A percentile compares a stretch with the other conserved stretches of the same genome.
Evolutionary conservation across 75 land plant species (phyloP).

Genomic region (Selaginella tamariscina): DNA sequence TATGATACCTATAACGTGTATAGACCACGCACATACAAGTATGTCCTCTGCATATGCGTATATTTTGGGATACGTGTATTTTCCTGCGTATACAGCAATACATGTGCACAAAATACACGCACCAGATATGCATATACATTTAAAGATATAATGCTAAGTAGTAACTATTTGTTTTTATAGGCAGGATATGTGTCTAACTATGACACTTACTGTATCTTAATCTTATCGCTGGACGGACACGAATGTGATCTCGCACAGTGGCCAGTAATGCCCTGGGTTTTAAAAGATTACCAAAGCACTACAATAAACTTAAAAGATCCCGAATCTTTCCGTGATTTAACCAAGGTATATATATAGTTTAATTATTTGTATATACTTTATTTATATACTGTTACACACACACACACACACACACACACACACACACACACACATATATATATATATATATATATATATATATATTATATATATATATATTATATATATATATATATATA

Average conservation of each 20-base stretch:
- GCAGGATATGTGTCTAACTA: conserved; percentile 31
- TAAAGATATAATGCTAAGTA: too few relatives aligned
- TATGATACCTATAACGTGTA: too few relatives aligned
- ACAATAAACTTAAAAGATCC: conserved; percentile 25
- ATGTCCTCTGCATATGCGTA: too few relatives aligned
- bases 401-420: too few relatives aligned
- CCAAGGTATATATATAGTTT: conserved; percentile 22
- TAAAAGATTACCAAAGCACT: conserved; percentile 26
- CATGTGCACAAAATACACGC: too few relatives aligned
- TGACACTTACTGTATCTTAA: conserved; percentile 41
- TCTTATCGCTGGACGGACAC: conserved; percentile 40
- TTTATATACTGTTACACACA: background rate
- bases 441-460: too few relatives aligned
- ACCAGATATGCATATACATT: too few relatives aligned
- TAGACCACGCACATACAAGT: too few relatives aligned
- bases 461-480: background rate
- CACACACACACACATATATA: too few relatives aligned
- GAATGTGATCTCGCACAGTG: conserved; percentile 45
- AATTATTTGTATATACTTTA: background rate
- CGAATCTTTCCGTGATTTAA: conserved; percentile 32
- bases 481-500: too few relatives aligned
- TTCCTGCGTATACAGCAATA: too few relatives aligned
- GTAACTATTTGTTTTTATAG: conserved; percentile 18
- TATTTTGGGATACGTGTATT: too few relatives aligned
- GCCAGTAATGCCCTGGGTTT: conserved; percentile 50